Percentiles rank a stretch among this genome's conserved stretches.
Evolutionary conservation across 768 basidiomycete species (phyloP).

Genomic region (Termitomyces bulborhizus): DNA sequence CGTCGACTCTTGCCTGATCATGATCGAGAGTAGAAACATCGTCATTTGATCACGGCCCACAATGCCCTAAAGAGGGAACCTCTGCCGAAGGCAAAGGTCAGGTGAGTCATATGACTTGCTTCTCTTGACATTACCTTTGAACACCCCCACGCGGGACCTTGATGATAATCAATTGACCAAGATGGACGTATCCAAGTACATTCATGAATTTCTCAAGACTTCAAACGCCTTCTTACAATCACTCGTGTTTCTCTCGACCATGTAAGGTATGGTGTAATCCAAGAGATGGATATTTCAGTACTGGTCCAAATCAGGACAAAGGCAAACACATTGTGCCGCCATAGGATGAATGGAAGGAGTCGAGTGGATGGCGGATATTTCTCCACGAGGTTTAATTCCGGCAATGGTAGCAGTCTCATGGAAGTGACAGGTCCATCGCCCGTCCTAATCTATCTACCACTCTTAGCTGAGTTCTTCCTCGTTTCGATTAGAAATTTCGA

Average conservation of each 20-base stretch:
- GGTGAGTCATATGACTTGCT: not conserved
- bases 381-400: not conserved
- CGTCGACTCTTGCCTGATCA: slow-evolving; percentile 11
- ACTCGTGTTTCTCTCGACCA: not conserved
- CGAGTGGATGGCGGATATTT: not conserved
- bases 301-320: not conserved
- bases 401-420: not conserved
- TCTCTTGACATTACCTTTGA: not conserved
- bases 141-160: not conserved
- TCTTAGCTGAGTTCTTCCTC: not conserved
- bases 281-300: not conserved
- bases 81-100: slow-evolving; percentile 1
- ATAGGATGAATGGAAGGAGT: not conserved
- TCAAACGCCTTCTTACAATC: not conserved
- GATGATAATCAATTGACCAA: not conserved
- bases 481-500: not conserved
- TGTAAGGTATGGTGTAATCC: not conserved
- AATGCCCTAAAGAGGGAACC: not conserved
- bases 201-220: not conserved
- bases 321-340: not conserved
- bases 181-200: not conserved
- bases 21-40: slow-evolving; percentile 9
- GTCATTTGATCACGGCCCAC: slow-evolving; percentile 10
- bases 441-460: not conserved
- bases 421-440: not conserved